Evolutionary conservation across 164 flowering plant genomes (phyloP), one percentile per base, ranked within the genome.

Genomic region (Chimonanthus salicifolius): DNA sequence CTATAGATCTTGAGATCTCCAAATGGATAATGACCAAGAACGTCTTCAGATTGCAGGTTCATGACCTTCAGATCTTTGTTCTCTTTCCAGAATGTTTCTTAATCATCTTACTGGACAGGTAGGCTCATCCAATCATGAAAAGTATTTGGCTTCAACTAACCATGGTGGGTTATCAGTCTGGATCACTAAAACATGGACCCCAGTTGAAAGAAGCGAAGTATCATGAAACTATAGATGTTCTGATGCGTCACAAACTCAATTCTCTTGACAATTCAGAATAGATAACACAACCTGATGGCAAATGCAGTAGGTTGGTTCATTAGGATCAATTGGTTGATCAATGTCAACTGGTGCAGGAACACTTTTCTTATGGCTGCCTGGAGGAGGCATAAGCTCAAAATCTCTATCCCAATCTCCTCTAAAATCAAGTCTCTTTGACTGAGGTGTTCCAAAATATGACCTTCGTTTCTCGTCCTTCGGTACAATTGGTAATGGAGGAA

Each of bases 371-470:
- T 88, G 89, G 80, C 97, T 87, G 71, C 99, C 97, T 72, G 99
- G 99, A 74, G 99, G 99, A 77, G 99, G 99, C 98, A 96, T 94
- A 72, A 96, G 95, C 80, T 96, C 99, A 78, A 92, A 89, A 82
- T 94, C 99, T 80, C 90, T 82, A 78, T 95, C 99, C 97, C 97
- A 93, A 54, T 89, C 97, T 74, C 88, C 95, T 75, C 90, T 86
- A 81, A 79, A 87, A 58, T 88, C 97, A 47, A 74, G 71, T 81
- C 89, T 89, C 83, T 82, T 96, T 64, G 94, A 78, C 73, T 88
- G 97, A 75, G 94, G 94, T 68, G 95, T 83, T 78, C 83, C 89
- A 84, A 84, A 89, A 51, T 77, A 6, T n/a, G 74, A 8, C 76
- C 69, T 89, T 58, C 92, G 88, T 64, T 89, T 94, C 67, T 96